phyloP scores from a whole-genome alignment of 192 early-diverging fungal species.

The Mortierella hygrophila region DNA sequence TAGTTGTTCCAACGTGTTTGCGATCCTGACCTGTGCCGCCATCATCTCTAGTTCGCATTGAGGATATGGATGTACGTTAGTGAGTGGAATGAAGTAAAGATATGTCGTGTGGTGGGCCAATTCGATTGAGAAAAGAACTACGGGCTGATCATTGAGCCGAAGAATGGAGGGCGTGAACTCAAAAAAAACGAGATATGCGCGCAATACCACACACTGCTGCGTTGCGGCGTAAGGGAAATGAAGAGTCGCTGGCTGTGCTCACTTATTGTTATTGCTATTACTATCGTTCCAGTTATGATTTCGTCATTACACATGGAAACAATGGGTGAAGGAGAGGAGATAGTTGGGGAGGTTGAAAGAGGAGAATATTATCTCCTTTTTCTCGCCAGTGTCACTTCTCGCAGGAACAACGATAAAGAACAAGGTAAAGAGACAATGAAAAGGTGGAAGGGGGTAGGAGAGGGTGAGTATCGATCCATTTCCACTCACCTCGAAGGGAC shows the following conservation, averaged over 20 bases:
- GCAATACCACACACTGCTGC: not conserved
- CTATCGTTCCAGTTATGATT: not conserved
- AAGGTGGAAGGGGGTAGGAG: too few species aligned
- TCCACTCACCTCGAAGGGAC: conserved; percentile 75
- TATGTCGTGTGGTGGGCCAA: not conserved
- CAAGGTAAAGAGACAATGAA: not conserved
- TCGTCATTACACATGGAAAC: not conserved
- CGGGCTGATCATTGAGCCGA: not conserved
- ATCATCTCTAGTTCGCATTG: conserved; percentile 77
- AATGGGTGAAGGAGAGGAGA: too few species aligned
- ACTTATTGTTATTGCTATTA: not conserved
- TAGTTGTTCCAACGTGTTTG: conserved; percentile 88
- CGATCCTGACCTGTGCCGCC: conserved; percentile 84
- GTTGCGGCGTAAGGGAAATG: not conserved
- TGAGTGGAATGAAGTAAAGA: not conserved
- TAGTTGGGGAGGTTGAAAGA: not conserved
- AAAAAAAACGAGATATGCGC: not conserved
- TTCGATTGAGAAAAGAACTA: not conserved
- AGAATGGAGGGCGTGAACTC: not conserved
- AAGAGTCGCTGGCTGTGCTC: not conserved
- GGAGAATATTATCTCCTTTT: conserved; percentile 1
- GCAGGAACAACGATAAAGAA: not conserved
- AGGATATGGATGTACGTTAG: not conserved
- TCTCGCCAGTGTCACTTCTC: not conserved
- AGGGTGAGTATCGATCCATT: not conserved